Conservation (phyloP, 2,329 filamentous ascomycete species). For the Pyricularia sp. region DNA sequence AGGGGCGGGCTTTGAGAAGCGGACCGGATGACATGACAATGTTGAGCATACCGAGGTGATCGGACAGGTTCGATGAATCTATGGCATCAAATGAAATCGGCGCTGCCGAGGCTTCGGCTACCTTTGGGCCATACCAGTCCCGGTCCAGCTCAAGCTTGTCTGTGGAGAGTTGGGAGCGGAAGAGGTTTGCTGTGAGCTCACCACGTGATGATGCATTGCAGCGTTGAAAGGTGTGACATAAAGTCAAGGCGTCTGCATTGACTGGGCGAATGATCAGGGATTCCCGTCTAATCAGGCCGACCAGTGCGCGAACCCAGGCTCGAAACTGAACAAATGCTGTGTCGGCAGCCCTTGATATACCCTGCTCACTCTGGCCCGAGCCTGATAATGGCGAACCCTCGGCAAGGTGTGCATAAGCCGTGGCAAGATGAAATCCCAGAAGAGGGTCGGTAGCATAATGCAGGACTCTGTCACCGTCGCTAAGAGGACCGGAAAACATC, state of each 20-base stretch:
- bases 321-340: conserved; percentile 31
- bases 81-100: conserved; percentile 39
- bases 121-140: conserved; percentile 20
- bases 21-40: conserved; percentile 31
- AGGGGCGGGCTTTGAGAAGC: conserved; percentile 28
- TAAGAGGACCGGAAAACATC: conserved; percentile 23
- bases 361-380: not conserved
- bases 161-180: conserved; percentile 25
- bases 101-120: conserved; percentile 9
- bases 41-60: conserved; percentile 30
- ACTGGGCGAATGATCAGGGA: conserved; percentile 30
- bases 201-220: conserved; percentile 14
- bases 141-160: conserved; percentile 27
- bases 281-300: conserved; percentile 11
- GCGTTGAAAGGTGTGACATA: conserved; percentile 38
- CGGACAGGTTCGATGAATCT: conserved; percentile 36
- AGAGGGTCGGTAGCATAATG: conserved; percentile 38
- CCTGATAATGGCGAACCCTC: conserved; percentile 25
- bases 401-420: conserved; percentile 25
- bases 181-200: conserved; percentile 23
- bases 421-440: conserved; percentile 43
- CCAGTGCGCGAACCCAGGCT: conserved; percentile 30
- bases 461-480: conserved; percentile 21
- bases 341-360: conserved; percentile 14
- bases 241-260: conserved; percentile 33